These are phyloP conservation scores for Coprinopsis sp. DNA, from an alignment of 768 basidiomycete genomes.

Conservation along the genomic window DNA sequence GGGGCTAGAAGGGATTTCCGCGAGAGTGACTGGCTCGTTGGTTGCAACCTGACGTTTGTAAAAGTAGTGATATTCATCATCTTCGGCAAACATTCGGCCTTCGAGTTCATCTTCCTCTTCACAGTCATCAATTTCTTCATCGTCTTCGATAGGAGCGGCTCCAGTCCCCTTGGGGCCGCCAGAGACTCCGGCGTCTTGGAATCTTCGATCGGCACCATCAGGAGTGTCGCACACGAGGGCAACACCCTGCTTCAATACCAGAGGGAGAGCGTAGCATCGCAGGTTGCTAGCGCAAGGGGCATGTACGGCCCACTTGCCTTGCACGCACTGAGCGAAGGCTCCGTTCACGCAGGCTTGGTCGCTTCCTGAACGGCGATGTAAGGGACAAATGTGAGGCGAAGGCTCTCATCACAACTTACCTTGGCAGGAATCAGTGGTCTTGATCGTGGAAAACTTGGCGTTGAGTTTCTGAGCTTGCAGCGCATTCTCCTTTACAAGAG, in stretches of 20 bases:
- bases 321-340: slow-evolving; percentile 41
- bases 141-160: slow-evolving; percentile 7
- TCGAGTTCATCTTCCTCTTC: slow-evolving; percentile 10
- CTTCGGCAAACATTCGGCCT: slow-evolving; percentile 1
- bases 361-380: slow-evolving; percentile 16
- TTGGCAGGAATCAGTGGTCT: slow-evolving; percentile 41
- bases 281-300: slow-evolving; percentile 31
- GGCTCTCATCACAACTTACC: slow-evolving; percentile 25
- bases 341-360: slow-evolving; percentile 36
- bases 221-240: slow-evolving; percentile 39
- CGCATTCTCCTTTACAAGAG: slow-evolving; percentile 38
- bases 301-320: slow-evolving; percentile 34
- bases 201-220: slow-evolving; percentile 35
- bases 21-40: slow-evolving; percentile 11
- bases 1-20: slow-evolving; percentile 9
- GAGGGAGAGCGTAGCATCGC: slow-evolving; percentile 46
- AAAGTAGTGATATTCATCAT: not conserved
- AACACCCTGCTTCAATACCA: slow-evolving; percentile 43
- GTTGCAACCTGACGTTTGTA: slow-evolving; percentile 12
- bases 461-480: slow-evolving; percentile 49
- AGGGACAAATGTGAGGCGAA: not conserved
- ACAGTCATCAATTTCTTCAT: slow-evolving; percentile 5
- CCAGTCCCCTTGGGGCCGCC: slow-evolving; percentile 37
- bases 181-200: slow-evolving; percentile 37
- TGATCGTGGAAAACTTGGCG: slow-evolving; percentile 41